Conservation (phyloP, 768 basidiomycete species). For the Lactarius tabidus region DNA sequence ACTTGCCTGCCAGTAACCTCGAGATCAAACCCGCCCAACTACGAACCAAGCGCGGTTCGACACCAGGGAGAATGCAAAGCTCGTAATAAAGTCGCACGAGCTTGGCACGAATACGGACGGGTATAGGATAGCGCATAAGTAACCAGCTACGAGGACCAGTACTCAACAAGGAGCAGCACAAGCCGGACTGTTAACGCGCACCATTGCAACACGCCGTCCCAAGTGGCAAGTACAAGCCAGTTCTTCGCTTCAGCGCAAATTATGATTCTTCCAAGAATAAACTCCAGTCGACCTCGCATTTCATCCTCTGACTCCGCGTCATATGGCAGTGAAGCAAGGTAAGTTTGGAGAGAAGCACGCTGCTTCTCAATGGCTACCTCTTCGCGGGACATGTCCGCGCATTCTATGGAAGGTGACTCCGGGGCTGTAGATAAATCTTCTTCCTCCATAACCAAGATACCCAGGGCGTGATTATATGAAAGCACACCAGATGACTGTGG, state of each 20-base stretch:
- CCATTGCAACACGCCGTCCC: constrained; percentile 82
- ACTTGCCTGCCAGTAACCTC: constrained; percentile 63
- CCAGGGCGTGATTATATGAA: constrained; percentile 17
- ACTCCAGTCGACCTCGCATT: constrained; percentile 66
- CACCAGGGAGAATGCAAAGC: constrained; percentile 68
- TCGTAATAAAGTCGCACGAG: constrained; percentile 77
- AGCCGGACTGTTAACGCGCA: constrained; percentile 30
- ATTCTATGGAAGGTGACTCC: constrained; percentile 39
- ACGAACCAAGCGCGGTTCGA: constrained; percentile 66
- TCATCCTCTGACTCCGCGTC: constrained; percentile 64
- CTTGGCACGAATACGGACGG: constrained; percentile 62
- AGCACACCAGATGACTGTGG: constrained; percentile 7
- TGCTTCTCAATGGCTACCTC: constrained; percentile 50
- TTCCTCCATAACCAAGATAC: constrained; percentile 48
- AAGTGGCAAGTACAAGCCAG: constrained; percentile 68
- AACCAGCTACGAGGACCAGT: constrained; percentile 54
- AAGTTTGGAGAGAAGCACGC: constrained; percentile 55
- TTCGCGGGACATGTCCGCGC: constrained; percentile 29
- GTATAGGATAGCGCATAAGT: constrained; percentile 74
- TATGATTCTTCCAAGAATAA: constrained; percentile 63
- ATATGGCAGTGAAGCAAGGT: constrained; percentile 68
- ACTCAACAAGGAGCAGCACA: neutral
- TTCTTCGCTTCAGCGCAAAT: constrained; percentile 71
- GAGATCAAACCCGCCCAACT: constrained; percentile 78
- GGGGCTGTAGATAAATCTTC: constrained; percentile 42